phyloP scores from a whole-genome alignment of 2,329 filamentous ascomycete species.

The Fusarium sp. region DNA sequence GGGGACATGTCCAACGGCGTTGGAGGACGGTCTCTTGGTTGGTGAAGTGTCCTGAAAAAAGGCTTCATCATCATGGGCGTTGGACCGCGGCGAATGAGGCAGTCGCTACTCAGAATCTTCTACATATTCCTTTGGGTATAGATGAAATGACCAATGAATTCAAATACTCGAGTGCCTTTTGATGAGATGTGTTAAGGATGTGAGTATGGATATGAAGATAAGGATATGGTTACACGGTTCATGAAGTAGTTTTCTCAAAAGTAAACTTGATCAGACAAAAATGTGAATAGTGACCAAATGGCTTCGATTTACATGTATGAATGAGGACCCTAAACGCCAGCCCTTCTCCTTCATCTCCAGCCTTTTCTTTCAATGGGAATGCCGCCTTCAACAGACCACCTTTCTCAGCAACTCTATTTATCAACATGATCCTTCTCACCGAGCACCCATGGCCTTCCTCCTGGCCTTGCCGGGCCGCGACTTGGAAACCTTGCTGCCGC shows the following conservation, averaged over 20 bases:
- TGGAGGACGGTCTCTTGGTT: conserved; percentile 31
- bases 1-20: conserved; percentile 21
- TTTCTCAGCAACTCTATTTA: conserved; percentile 9
- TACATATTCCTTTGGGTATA: conserved; percentile 53
- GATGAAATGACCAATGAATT: conserved; percentile 52
- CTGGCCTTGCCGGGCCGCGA: conserved; percentile 64
- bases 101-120: conserved; percentile 48
- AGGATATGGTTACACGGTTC: neutral
- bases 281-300: conserved; percentile 37
- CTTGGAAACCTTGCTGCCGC: conserved; percentile 55
- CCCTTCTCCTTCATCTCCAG: conserved; percentile 40
- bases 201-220: neutral
- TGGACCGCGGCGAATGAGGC: conserved; percentile 28
- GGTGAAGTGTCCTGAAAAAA: conserved; percentile 16
- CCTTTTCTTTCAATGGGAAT: conserved; percentile 40
- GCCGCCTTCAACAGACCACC: conserved; percentile 16
- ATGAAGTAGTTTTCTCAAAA: neutral
- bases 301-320: conserved; percentile 42
- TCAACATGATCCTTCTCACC: conserved; percentile 28
- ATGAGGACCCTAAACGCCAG: conserved; percentile 43
- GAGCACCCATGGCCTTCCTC: conserved; percentile 57
- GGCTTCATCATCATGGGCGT: conserved; percentile 25
- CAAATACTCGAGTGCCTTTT: conserved; percentile 9
- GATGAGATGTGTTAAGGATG: neutral
- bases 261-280: conserved; percentile 20